Evolutionary conservation across 75 land plant species (phyloP).

Genomic region (Cupressus sempervirens): DNA sequence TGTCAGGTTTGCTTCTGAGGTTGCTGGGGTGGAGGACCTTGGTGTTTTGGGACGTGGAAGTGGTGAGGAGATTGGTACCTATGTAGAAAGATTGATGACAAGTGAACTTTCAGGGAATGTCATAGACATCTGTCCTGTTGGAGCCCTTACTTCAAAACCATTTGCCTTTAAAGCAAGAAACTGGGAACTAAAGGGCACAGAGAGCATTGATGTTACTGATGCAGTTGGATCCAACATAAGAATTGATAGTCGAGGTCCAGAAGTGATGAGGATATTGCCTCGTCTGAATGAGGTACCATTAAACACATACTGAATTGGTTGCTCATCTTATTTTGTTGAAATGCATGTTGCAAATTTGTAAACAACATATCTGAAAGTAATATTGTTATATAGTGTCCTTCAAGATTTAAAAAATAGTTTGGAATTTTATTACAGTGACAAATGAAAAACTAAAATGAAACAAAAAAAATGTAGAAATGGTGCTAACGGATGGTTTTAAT

Average conservation of each 20-base stretch:
- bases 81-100: constrained; percentile 92
- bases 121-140: constrained; percentile 96
- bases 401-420: not conserved
- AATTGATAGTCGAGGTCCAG: constrained; percentile 96
- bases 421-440: not conserved
- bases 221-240: constrained; percentile 95
- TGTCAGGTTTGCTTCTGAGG: constrained; percentile 95
- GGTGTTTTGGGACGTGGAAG: constrained; percentile 99
- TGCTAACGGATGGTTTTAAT: not conserved
- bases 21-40: constrained; percentile 95
- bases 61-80: constrained; percentile 98
- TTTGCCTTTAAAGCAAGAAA: constrained; percentile 97
- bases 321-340: constrained; percentile 8
- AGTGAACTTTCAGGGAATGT: constrained; percentile 99
- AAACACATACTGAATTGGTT: not conserved
- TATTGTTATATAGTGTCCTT: not conserved
- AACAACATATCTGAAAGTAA: not conserved
- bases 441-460: not conserved
- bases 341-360: not conserved
- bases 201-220: constrained; percentile 90
- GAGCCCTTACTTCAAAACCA: constrained; percentile 95
- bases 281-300: constrained; percentile 85
- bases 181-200: constrained; percentile 96
- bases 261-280: constrained; percentile 97
- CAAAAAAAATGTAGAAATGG: not conserved